Evolutionary conservation across 2,329 filamentous ascomycete species (phyloP).

Genomic region (Sporothrix globosa): DNA sequence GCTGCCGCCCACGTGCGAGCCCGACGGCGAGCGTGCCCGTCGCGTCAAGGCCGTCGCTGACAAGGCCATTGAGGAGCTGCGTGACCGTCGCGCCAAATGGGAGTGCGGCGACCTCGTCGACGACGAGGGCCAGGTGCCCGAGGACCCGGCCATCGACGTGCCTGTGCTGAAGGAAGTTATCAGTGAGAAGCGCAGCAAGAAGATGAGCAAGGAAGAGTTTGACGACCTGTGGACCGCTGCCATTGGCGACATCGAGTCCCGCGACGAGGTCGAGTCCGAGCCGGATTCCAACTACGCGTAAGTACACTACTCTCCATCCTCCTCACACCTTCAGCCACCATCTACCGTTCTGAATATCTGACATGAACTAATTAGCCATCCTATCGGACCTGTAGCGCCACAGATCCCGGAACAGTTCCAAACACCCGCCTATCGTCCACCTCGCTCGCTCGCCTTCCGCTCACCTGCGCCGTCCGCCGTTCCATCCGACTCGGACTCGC

Average conservation of each 20-base stretch:
- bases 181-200: slow-evolving; percentile 74
- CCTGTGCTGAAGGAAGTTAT: slow-evolving; percentile 78
- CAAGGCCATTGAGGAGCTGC: slow-evolving; percentile 81
- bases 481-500: slow-evolving; percentile 79
- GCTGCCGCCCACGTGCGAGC: slow-evolving; percentile 87
- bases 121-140: slow-evolving; percentile 61
- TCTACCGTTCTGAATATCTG: slow-evolving; percentile 41
- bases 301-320: slow-evolving; percentile 46
- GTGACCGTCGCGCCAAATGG: slow-evolving; percentile 82
- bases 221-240: slow-evolving; percentile 82
- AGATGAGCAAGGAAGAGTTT: slow-evolving; percentile 85
- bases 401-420: slow-evolving; percentile 64
- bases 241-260: slow-evolving; percentile 68
- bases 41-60: slow-evolving; percentile 86
- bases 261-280: slow-evolving; percentile 63
- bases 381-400: slow-evolving; percentile 72
- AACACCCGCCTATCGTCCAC: slow-evolving; percentile 72
- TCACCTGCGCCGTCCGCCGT: slow-evolving; percentile 79
- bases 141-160: slow-evolving; percentile 65
- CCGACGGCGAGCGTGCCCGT: slow-evolving; percentile 88
- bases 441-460: slow-evolving; percentile 88
- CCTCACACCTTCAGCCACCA: slow-evolving; percentile 20
- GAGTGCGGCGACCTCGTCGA: slow-evolving; percentile 79
- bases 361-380: slow-evolving; percentile 82
- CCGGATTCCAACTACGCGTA: slow-evolving; percentile 52